Evolutionary conservation across 2,329 filamentous ascomycete genomes (phyloP), one percentile per base, ranked within the genome.

Genomic region (Colletotrichum paranaense): DNA sequence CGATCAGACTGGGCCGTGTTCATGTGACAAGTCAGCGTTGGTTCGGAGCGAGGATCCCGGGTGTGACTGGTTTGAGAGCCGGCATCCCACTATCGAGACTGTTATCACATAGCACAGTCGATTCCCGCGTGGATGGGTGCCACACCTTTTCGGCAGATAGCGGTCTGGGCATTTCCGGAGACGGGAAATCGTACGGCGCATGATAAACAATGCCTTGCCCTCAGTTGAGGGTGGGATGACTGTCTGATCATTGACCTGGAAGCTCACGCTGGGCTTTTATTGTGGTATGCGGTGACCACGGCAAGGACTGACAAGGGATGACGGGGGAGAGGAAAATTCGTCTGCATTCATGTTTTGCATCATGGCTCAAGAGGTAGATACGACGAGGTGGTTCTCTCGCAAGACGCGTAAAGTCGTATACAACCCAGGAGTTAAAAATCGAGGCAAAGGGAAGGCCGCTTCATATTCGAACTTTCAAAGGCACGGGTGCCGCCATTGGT

Each of bases 1-100:
- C 67, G 67, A 72, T 74, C 72, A 74, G n/a, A 68, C 68, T 28
- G 62, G 28, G 49, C 57, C 52, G 68, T 38, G 9, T n/a, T 32
- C 30, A 22, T 64, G 68, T 28, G 62, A 53, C 52, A 26, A 49
- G 3, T 19, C 62, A 22, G 1, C 56, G 22, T 4, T 28, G 12
- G 4, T 35, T n/a, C 22, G 52, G 52, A 55, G 11, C 42, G 24
- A 16, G 11, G 2, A 24, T 26, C 52, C 52, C 52, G 22, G 46
- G 16, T 19, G 5, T 19, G 38, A 19, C 38, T 42, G 38, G 14
- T 4, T 1, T 19, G 19, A 19, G 28, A 53, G 12, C 14, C 14
- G 3, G 4, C 24, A 4, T 9, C 22, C 28, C 19, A 35, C 7
- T 32, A n/a, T n/a, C n/a, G 42, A 42, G 42, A 66, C 42, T 19